Evolutionary conservation across 164 flowering plant genomes (phyloP), one percentile per base, ranked within the genome.

Genomic region (Protea cynaroides): DNA sequence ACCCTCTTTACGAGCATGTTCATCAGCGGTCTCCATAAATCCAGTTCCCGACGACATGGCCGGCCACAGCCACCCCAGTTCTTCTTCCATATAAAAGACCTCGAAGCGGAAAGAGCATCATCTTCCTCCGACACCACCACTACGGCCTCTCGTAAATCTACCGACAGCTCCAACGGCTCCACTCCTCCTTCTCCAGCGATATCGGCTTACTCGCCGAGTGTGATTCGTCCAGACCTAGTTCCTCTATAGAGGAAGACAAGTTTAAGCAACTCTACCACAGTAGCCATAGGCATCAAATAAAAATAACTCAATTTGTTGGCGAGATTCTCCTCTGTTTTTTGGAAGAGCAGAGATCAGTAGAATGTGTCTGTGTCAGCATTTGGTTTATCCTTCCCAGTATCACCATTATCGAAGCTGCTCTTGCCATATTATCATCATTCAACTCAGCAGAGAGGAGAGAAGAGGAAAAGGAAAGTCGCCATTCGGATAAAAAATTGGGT

Each of bases 201-300:
- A 69, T 81, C 63, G 55, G 58, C 19, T 67, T 79, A 22, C 71
- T 69, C 62, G 62, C 49, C 62, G 83, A 78, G n/a, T 84, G 80
- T 69, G 88, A 82, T 63, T 86, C 96, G 10, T 80, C 90, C n/a
- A 73, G 96, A 3, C 88, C 88, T 13, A 88, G 90, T 79, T 86
- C 92, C 54, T 91, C 76, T 65, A 64, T 86, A 17, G 88, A 81
- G 19, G 90, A 87, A 62, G 80, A 82, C 49, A 80, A 81, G 61
- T 67, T 75, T 69, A 77, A 67, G 57, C 67, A 70, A 53, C 74
- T 76, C 56, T 65, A 54, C 54, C 19, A 18, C 40, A 8, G 7
- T 50, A 3, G 22, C 22, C 59, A 50, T 29, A 22, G 5, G 17
- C 61, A 5, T 18, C 46, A 34, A 18, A 65, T 56, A 62, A 79